Evolutionary conservation across 1,139 yeast species (phyloP), one percentile per base, ranked within the genome.

Genomic region (Scheffersomyces stambukii): DNA sequence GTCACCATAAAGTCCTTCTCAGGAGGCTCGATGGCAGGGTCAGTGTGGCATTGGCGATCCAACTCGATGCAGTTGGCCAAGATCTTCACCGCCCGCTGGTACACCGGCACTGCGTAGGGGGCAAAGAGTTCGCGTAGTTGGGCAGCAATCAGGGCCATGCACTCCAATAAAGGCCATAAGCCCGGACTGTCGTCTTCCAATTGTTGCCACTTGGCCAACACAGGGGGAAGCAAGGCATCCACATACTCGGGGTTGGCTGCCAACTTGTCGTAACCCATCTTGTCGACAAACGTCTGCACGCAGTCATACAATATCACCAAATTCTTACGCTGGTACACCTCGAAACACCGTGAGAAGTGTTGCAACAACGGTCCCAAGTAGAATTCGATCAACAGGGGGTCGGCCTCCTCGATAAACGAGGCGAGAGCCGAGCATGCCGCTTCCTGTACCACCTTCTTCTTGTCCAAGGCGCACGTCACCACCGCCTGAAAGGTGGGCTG

Each of bases 1-100:
- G 97, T 85, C 22, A 91, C 88, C 41, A 85, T 72, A 45, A 89
- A 86, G 54, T 89, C 96, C 51, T 83, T 85, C 50, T 91, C 96
- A 1, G 96, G 95, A 1, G 82, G 74, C 13, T 81, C 86, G 27
- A 81, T 67, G 8, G 56, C 43, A 4, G 94, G 89, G 50, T 86
- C 81, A 12, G 73, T 66, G 27, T 75, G 75, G 30, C 81, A 73
- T 40, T 77, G 68, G 40, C 72, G 77, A 37, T 82, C 89, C 43
- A 75, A 61, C 30, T 80, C 77, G 18, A 89, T 71, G 48, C 86
- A 81, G 34, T 75, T 72, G 21, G 75, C 63, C 33, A 91, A 62
- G 27, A 91, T 83, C 35, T 76, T 68, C 24, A 78, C 59, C 2
- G 95, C 86, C 43, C 97, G 68, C 44, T 75, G 74, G 51, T 85